phyloP scores from a whole-genome alignment of 352 stramenopile genomes.

The Pythium aphanidermatum region DNA sequence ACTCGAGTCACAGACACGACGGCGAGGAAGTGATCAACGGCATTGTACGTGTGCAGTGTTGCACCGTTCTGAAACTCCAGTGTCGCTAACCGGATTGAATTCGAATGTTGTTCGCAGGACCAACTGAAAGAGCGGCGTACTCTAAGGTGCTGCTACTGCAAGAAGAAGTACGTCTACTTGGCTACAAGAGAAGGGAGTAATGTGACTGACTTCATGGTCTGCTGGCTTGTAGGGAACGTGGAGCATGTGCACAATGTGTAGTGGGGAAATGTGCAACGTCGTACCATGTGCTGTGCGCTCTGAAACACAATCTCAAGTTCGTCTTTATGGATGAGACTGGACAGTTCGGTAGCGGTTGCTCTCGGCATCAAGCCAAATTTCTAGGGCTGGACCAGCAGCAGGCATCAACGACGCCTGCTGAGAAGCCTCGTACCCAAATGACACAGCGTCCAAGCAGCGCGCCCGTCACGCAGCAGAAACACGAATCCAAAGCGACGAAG shows the following conservation, averaged over 20 bases:
- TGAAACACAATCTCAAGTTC: constrained; percentile 55
- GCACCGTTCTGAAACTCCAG: neutral
- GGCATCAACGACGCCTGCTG: constrained; percentile 10
- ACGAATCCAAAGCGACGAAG: constrained; percentile 10
- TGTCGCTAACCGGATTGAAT: neutral
- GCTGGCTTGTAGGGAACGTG: constrained; percentile 38
- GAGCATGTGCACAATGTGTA: constrained; percentile 63
- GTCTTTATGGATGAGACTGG: constrained; percentile 49
- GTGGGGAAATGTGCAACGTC: constrained; percentile 64
- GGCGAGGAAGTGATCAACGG: constrained; percentile 53
- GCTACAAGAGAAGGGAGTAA: neutral
- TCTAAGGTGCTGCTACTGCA: constrained; percentile 72
- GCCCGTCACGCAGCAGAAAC: neutral
- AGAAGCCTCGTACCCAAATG: constrained; percentile 7
- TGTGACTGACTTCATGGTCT: constrained; percentile 1
- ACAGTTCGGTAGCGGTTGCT: constrained; percentile 61
- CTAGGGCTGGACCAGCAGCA: constrained; percentile 27
- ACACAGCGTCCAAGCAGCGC: constrained; percentile 16
- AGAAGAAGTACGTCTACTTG: constrained; percentile 33
- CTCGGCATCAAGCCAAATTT: constrained; percentile 55
- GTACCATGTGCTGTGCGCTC: constrained; percentile 65
- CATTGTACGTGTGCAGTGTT: constrained; percentile 23
- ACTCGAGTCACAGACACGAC: constrained; percentile 17
- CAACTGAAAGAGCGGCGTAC: constrained; percentile 42
- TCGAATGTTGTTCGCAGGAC: constrained; percentile 21